Evolutionary conservation across 2,329 filamentous ascomycete species (phyloP).

Genomic region (Hymenoscyphus repandus): DNA sequence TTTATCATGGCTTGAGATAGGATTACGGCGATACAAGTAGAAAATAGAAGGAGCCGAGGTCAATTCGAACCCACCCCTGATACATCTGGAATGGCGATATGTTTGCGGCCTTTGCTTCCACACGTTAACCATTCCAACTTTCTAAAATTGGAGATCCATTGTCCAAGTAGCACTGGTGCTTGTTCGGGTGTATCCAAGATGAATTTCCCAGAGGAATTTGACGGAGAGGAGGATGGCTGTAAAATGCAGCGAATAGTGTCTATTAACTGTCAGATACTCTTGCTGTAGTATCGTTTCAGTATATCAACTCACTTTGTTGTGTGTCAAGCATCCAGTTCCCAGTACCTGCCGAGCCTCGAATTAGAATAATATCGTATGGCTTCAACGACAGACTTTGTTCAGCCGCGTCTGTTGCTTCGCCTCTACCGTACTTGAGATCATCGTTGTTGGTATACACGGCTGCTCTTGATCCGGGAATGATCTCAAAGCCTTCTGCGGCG

Average conservation of each 20-base stretch:
- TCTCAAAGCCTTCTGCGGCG: background rate
- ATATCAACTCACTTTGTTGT: background rate
- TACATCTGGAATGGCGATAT: background rate
- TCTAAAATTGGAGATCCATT: background rate
- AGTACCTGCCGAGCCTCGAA: background rate
- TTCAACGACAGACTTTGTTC: background rate
- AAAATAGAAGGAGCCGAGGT: too few species aligned
- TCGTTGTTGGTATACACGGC: background rate
- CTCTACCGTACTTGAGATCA: background rate
- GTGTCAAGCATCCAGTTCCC: constrained; percentile 1
- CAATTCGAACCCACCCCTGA: background rate
- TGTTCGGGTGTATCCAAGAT: too few species aligned
- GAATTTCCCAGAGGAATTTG: too few species aligned
- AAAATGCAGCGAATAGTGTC: background rate
- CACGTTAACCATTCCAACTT: background rate
- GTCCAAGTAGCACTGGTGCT: too few species aligned
- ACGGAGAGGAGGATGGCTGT: background rate
- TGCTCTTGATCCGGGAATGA: background rate
- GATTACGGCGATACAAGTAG: too few species aligned
- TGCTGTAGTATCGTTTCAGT: too few species aligned
- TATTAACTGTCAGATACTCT: background rate
- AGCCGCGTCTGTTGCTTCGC: background rate
- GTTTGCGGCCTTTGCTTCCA: background rate
- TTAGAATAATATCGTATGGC: background rate
- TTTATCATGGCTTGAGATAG: too few species aligned